A percentile compares a stretch with the other conserved stretches of the same genome.
Evolutionary conservation across 2,329 filamentous ascomycete genomes (phyloP).

Genomic region (Exophiala calicioides): DNA sequence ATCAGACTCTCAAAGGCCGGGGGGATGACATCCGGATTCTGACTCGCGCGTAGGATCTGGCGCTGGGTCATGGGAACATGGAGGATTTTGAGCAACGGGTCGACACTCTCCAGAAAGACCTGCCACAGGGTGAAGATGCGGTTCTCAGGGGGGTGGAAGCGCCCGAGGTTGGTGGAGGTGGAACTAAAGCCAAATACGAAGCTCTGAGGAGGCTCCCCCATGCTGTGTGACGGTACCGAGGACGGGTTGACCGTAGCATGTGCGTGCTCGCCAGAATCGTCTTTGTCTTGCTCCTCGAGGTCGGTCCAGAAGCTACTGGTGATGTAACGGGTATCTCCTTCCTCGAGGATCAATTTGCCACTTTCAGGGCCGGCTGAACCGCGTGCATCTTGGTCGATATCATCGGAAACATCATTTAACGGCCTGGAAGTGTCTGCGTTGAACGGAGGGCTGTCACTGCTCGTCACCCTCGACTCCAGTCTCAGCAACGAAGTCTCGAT

Average conservation of each 20-base stretch:
- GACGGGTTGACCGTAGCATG: background rate
- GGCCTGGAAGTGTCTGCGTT: background rate
- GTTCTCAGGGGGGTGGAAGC: slow-evolving; percentile 26
- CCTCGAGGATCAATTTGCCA: slow-evolving; percentile 59
- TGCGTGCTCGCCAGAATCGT: background rate
- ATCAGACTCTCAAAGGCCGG: slow-evolving; percentile 52
- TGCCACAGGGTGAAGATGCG: slow-evolving; percentile 70
- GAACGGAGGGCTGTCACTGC: background rate
- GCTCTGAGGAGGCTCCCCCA: background rate
- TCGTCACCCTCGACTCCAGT: slow-evolving; percentile 4
- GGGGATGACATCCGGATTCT: slow-evolving; percentile 53
- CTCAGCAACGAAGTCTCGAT: slow-evolving; percentile 11
- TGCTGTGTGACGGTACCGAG: background rate
- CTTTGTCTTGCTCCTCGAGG: slow-evolving; percentile 53
- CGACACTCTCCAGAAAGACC: slow-evolving; percentile 67
- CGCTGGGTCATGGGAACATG: slow-evolving; percentile 57
- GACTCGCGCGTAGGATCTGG: slow-evolving; percentile 50
- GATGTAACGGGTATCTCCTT: slow-evolving; percentile 60
- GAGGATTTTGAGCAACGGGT: slow-evolving; percentile 61
- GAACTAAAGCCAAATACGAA: background rate
- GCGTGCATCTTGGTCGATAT: background rate
- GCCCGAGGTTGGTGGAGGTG: background rate
- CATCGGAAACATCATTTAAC: background rate
- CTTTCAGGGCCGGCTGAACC: too few relatives aligned
- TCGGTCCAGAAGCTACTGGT: slow-evolving; percentile 63